Base-by-base conservation (phyloP, 768 basidiomycete genomes). In the Paxillus involutus region DNA sequence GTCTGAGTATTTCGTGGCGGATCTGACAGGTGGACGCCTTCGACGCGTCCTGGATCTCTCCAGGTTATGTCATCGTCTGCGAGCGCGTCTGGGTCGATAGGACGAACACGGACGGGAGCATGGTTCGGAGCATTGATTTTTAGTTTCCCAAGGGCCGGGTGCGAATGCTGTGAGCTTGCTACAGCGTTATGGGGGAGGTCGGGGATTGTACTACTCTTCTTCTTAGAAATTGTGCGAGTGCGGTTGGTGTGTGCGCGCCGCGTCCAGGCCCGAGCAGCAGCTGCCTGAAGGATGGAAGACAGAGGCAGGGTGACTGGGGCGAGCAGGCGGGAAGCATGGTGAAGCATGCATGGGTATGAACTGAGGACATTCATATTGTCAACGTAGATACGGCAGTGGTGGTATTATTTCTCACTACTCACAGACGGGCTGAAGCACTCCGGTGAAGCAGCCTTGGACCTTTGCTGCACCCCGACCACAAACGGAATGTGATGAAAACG, bases 221-320 rank as follows among this genome's bases (percentile, higher is more conserved):
- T 53, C 36, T 43, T 52, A 46, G 47, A 12, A 32, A 30, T 19
- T 6, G 17, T 29, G 21, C 39, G 14, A 7, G 51, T 26, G 17
- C 21, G 39, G 36, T 52, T 47, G 47, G 53, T 49, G n/a, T 67
- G 59, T 19, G 59, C 56, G 26, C 56, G 66, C 50, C 73, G 71
- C 26, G 66, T 59, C 74, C 79, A 84, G 44, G 81, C 82, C 47
- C 75, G 77, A 58, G 73, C 73, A 17, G 82, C 81, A 52, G 80
- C 81, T 37, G 71, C 71, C 51, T 78, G 78, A 4, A 82, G 71
- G 44, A 77, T 68, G 45, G 72, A 68, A 29, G 69, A 65, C 58
- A 81, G 77, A 11, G 67, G 55, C 19, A 60, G 44, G 9, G 33
- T 56, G 36, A 32, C 35, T 37, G 54, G 43, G 13, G 52, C 17